These are phyloP conservation scores for Trichoderma sp. DNA, from an alignment of 2,329 filamentous ascomycete species.

Conservation along the genomic window DNA sequence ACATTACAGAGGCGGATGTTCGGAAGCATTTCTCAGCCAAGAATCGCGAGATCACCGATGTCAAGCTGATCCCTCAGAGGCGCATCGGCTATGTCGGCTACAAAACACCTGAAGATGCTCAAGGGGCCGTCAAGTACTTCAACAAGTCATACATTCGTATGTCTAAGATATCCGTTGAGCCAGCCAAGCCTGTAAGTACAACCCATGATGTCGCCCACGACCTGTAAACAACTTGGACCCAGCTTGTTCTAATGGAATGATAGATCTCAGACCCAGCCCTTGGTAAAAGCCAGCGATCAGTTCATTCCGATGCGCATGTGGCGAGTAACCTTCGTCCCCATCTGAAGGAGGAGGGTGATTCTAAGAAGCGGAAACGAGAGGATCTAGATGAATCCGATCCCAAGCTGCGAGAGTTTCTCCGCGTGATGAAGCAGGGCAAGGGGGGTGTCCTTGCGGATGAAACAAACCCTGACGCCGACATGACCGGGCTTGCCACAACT, in stretches of 20 bases:
- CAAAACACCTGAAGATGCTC: constrained; percentile 77
- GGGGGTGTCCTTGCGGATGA: constrained; percentile 40
- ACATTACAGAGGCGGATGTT: constrained; percentile 80
- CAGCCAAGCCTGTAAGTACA: constrained; percentile 72
- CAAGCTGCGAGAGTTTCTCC: constrained; percentile 83
- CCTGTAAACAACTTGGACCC: constrained; percentile 27
- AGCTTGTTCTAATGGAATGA: constrained; percentile 42
- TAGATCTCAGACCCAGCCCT: constrained; percentile 49
- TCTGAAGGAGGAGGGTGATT: constrained; percentile 39
- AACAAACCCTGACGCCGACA: constrained; percentile 30
- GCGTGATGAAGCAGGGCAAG: constrained; percentile 68
- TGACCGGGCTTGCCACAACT: constrained; percentile 28
- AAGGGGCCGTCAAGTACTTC: constrained; percentile 88
- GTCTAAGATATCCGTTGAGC: constrained; percentile 88
- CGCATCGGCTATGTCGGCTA: constrained; percentile 96
- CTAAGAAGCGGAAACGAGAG: constrained; percentile 70
- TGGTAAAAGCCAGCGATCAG: constrained; percentile 33
- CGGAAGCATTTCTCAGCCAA: constrained; percentile 80
- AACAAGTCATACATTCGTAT: constrained; percentile 94
- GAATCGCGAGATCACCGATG: constrained; percentile 79
- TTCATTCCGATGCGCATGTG: constrained; percentile 32
- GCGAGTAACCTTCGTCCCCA: constrained; percentile 19
- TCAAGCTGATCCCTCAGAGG: constrained; percentile 85
- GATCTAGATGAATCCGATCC: constrained; percentile 64
- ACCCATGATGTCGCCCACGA: constrained; percentile 13